A percentile compares a stretch with the other conserved stretches of the same genome.
Evolutionary conservation across 2,329 filamentous ascomycete genomes (phyloP).

Genomic region (Phyllosticta citrichinensis): DNA sequence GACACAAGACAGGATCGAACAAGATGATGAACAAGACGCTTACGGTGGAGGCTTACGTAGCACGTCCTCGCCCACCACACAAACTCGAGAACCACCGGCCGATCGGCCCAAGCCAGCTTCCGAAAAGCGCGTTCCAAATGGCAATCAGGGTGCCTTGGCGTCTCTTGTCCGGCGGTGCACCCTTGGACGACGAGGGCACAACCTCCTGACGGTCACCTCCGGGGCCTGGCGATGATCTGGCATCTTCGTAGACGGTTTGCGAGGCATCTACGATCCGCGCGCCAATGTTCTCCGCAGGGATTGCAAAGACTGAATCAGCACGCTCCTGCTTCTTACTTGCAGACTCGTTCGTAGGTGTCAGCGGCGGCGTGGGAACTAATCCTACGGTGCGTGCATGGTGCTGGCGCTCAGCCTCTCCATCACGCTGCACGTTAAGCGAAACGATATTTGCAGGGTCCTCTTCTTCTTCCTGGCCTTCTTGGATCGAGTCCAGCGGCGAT

Average conservation of each 20-base stretch:
- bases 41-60: conserved; percentile 8
- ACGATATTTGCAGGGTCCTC: background rate
- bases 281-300: background rate
- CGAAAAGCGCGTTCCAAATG: conserved; percentile 7
- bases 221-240: background rate
- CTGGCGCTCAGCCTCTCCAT: background rate
- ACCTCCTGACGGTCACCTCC: background rate
- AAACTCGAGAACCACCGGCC: conserved; percentile 1
- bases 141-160: background rate
- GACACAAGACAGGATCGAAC: background rate
- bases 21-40: background rate
- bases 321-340: background rate
- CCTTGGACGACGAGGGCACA: background rate
- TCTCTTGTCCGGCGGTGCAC: background rate
- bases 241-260: background rate
- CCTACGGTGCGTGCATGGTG: background rate
- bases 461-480: conserved; percentile 2
- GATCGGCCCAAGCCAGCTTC: conserved; percentile 5
- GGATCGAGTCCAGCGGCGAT: conserved; percentile 7
- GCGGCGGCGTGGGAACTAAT: conserved; percentile 2
- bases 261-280: background rate
- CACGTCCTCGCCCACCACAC: conserved; percentile 7
- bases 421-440: background rate
- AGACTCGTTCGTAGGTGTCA: conserved; percentile 1
- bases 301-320: conserved; percentile 5